Conservation (phyloP, 768 basidiomycete species). For the Calocybe cyanea region DNA sequence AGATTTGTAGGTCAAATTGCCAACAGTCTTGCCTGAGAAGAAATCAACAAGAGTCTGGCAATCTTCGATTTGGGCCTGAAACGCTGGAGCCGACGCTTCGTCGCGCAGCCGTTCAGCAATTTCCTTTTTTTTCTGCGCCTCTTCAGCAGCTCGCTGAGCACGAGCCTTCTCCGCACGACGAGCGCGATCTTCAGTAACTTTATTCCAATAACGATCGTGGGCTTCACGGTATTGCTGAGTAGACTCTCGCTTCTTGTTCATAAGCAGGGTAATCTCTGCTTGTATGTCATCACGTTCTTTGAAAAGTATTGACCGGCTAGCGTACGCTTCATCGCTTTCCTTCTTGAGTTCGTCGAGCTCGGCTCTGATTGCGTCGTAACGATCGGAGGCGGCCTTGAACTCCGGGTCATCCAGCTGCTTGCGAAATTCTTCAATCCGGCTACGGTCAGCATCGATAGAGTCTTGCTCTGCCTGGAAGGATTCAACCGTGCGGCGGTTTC, state of each 20-base stretch:
- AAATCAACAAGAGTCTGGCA: constrained; percentile 89
- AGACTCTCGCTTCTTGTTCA: constrained; percentile 73
- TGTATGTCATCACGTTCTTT: constrained; percentile 81
- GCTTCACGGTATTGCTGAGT: constrained; percentile 70
- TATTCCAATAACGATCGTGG: constrained; percentile 77
- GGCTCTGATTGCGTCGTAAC: constrained; percentile 75
- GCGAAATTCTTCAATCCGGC: constrained; percentile 70
- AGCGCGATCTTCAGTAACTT: constrained; percentile 86
- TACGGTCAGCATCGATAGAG: constrained; percentile 75
- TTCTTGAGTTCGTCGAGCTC: constrained; percentile 87
- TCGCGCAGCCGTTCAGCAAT: constrained; percentile 79
- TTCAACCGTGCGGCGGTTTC: constrained; percentile 74
- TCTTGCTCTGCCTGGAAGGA: constrained; percentile 76
- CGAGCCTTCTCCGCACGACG: constrained; percentile 75
- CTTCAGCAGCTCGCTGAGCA: constrained; percentile 72
- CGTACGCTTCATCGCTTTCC: constrained; percentile 81
- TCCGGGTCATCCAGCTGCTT: constrained; percentile 90
- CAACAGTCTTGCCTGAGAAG: constrained; percentile 65
- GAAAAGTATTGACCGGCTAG: constrained; percentile 75
- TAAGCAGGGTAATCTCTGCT: constrained; percentile 65
- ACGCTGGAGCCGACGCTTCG: constrained; percentile 88
- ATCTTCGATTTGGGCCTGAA: constrained; percentile 91
- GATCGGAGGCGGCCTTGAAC: constrained; percentile 72
- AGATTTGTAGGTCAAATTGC: constrained; percentile 40
- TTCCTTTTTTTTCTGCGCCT: constrained; percentile 76